A percentile compares a stretch with the other conserved stretches of the same genome.
These are phyloP conservation scores for Eimeria sp. DNA, from an alignment of 169 alveolate species.

Conservation along the genomic window DNA sequence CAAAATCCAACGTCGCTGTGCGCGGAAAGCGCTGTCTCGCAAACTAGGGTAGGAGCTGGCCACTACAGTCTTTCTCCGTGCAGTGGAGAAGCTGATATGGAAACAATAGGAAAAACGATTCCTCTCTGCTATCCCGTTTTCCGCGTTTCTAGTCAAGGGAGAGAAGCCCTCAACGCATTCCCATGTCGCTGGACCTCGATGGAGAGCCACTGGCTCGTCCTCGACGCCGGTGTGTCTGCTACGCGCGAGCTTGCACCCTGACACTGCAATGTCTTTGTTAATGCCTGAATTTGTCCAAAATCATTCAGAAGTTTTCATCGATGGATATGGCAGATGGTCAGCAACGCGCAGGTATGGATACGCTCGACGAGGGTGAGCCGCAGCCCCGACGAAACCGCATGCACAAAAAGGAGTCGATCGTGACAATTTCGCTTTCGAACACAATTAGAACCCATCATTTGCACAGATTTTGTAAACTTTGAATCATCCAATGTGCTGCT, in stretches of 20 bases:
- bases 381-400: slow-evolving; percentile 75
- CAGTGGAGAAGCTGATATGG: background rate
- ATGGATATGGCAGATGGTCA: background rate
- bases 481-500: background rate
- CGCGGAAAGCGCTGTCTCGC: slow-evolving; percentile 18
- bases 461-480: background rate
- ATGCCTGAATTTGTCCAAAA: background rate
- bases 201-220: slow-evolving; percentile 53
- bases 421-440: background rate
- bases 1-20: background rate
- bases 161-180: background rate
- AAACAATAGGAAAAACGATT: background rate
- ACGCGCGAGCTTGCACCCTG: slow-evolving; percentile 34
- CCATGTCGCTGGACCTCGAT: slow-evolving; percentile 69
- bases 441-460: background rate
- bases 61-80: background rate
- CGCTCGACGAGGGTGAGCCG: slow-evolving; percentile 37
- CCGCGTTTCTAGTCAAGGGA: background rate
- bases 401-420: slow-evolving; percentile 6
- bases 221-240: background rate
- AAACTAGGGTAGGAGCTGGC: background rate
- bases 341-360: background rate
- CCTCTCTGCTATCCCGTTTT: background rate
- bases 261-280: slow-evolving; percentile 26
- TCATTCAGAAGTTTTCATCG: background rate